Base-by-base conservation (phyloP, 2,329 filamentous ascomycete species). In the Paecilomyces sp. region DNA sequence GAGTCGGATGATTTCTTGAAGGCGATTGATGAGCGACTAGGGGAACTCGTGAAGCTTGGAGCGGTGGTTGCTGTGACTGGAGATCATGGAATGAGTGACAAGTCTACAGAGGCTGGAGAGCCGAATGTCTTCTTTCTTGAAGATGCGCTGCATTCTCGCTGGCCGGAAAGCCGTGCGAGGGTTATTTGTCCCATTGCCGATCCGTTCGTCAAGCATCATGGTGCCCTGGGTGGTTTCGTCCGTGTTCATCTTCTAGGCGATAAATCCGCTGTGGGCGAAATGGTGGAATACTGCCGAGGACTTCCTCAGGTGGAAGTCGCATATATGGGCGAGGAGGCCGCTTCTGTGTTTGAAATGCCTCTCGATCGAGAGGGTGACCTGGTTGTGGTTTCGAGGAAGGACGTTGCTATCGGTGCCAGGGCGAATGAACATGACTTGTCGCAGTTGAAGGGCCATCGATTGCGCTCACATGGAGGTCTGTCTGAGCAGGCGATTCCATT, bases 181-280 rank as follows among this genome's bases (percentile, higher is more conserved):
- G 74, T 78, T 15, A 77, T 78, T 50, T 78, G 75, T 58, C 75
- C 76, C 3, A 79, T 79, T 52, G 71, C 75, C 1, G 75, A 79
- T 60, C 75, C 75, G 0, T 78, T 78, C 59, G 75, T 79, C 18
- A 67, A 68, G 54, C 75, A 79, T 60, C 75, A 78, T 61, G 76
- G 75, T 13, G 76, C 75, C 1, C 66, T 78, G 13, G 76, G 75
- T 1, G 70, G 67, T 0, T 78, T 78, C 60, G 75, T 79, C 4
- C 70, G 76, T 9, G 74, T 77, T 9, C 68, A 78, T 63, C 57
- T 77, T 41, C 25, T 28, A 2, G 65, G 62, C 24, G 61, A 67
- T 15, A 58, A 59, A 6, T 56, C 62, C 5, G 56, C 63, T 34
- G 56, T 74, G 12, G 58, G 65, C 6, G 63, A 67, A 1, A 73